Conservation (phyloP, 257 asterid genomes). For the Solanum sitiens region DNA sequence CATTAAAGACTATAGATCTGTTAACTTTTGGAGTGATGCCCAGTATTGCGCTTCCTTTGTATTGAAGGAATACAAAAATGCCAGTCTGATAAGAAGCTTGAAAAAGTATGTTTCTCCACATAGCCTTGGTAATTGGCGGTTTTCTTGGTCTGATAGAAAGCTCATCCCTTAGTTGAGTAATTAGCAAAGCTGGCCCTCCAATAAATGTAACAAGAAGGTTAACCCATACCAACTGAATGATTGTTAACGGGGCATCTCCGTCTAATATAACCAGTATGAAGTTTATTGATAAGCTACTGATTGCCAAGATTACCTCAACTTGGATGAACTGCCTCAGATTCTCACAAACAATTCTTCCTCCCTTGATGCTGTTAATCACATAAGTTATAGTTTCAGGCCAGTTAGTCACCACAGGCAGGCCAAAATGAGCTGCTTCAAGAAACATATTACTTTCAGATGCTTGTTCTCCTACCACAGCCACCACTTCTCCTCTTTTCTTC, state of each 20-base stretch:
- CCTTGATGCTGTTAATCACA: not conserved
- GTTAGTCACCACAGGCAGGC: slow-evolving; percentile 15
- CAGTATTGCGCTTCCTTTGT: slow-evolving; percentile 8
- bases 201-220: slow-evolving; percentile 10
- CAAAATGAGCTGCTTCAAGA: slow-evolving; percentile 21
- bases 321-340: slow-evolving; percentile 17
- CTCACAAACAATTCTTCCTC: slow-evolving; percentile 15
- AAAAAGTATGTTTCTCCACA: slow-evolving; percentile 18
- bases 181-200: slow-evolving; percentile 22
- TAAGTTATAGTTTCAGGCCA: slow-evolving; percentile 14
- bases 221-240: slow-evolving; percentile 20
- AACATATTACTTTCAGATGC: slow-evolving; percentile 12
- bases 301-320: slow-evolving; percentile 5
- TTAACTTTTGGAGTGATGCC: not conserved
- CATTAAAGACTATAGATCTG: slow-evolving; percentile 4
- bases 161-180: not conserved
- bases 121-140: slow-evolving; percentile 7
- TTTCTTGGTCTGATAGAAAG: not conserved
- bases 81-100: slow-evolving; percentile 22
- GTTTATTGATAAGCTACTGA: slow-evolving; percentile 9
- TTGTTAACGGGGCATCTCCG: slow-evolving; percentile 17
- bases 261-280: not conserved
- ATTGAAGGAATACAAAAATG: slow-evolving; percentile 10
- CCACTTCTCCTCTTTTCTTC: slow-evolving; percentile 12
- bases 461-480: slow-evolving; percentile 21